These are phyloP conservation scores for Chaetomium tenue DNA, from an alignment of 495 filamentous ascomycete species.

Conservation along the genomic window DNA sequence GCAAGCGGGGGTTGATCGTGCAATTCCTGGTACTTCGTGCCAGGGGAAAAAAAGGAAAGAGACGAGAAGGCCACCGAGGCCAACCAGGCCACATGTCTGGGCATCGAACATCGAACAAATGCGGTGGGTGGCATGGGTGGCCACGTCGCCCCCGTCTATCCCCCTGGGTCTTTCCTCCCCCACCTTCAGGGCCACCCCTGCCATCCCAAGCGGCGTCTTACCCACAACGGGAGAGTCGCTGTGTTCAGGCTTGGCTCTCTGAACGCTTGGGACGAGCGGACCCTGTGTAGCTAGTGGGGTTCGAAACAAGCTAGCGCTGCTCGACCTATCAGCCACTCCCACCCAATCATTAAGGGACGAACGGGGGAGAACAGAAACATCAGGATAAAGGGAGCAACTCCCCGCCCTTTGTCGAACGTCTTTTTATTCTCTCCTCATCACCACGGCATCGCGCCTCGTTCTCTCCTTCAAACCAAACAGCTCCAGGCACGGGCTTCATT, in stretches of 20 bases:
- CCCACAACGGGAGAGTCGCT: conserved; percentile 15
- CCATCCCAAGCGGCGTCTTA: conserved; percentile 1
- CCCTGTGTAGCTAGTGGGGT: conserved; percentile 26
- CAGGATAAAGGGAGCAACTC: conserved; percentile 31
- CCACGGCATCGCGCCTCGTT: conserved; percentile 28
- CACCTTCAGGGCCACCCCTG: conserved; percentile 7
- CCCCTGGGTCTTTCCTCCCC: not conserved
- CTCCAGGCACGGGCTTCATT: conserved; percentile 21
- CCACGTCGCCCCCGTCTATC: not conserved
- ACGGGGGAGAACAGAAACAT: conserved; percentile 32
- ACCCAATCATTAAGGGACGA: conserved; percentile 31
- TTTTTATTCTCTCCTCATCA: conserved; percentile 22
- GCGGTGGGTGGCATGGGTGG: no score
- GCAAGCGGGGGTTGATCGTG: conserved; percentile 7
- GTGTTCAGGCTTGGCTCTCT: conserved; percentile 12
- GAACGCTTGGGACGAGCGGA: conserved; percentile 22
- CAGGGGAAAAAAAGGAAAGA: not conserved
- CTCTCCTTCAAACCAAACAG: conserved; percentile 23
- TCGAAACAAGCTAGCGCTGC: conserved; percentile 28
- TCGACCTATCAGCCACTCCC: conserved; percentile 1
- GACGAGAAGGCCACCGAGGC: not conserved
- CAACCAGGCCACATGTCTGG: conserved; percentile 8
- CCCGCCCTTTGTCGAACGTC: conserved; percentile 14
- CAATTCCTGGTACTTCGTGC: not conserved
- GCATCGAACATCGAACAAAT: conserved; percentile 6